Percentiles rank a stretch among this genome's conserved stretches.
phyloP scores from a whole-genome alignment of 2,329 filamentous ascomycete genomes.

The Scleromitrula shiraiana region DNA sequence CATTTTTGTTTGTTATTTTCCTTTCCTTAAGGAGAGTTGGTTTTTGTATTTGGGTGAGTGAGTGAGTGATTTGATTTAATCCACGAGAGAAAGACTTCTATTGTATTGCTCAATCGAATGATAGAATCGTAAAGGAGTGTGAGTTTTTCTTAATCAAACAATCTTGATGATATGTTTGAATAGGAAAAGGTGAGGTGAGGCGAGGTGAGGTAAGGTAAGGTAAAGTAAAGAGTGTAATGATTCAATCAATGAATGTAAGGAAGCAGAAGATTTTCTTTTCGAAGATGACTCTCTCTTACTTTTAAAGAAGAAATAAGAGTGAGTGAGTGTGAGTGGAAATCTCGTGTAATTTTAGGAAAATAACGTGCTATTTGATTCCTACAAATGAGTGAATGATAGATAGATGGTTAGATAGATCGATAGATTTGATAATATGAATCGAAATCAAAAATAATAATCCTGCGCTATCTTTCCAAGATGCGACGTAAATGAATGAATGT shows the following conservation, averaged over 20 bases:
- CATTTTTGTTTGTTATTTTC: slow-evolving; percentile 16
- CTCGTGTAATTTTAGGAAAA: neutral
- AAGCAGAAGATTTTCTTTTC: neutral
- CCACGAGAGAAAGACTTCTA: slow-evolving; percentile 2
- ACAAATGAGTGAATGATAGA: slow-evolving; percentile 6
- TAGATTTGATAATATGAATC: neutral
- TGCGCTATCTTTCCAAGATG: slow-evolving; percentile 16
- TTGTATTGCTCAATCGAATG: slow-evolving; percentile 4
- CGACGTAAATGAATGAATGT: too few species aligned
- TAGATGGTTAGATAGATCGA: neutral
- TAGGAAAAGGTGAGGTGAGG: neutral
- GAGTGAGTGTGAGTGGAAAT: neutral
- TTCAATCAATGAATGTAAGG: slow-evolving; percentile 21
- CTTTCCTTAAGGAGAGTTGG: neutral
- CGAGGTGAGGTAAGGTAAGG: too few species aligned
- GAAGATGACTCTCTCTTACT: neutral
- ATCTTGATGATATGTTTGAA: slow-evolving; percentile 5
- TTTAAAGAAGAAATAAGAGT: neutral
- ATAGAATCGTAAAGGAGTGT: slow-evolving; percentile 5
- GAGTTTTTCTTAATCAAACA: neutral
- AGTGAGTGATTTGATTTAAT: neutral
- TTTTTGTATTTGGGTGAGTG: neutral
- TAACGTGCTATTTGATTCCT: too few species aligned
- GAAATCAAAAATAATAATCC: slow-evolving; percentile 5
- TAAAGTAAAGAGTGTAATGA: slow-evolving; percentile 12